Evolutionary conservation across 352 stramenopile species (phyloP), one percentile per base, ranked within the genome.

Genomic region (Phytophthora chlamydospora): DNA sequence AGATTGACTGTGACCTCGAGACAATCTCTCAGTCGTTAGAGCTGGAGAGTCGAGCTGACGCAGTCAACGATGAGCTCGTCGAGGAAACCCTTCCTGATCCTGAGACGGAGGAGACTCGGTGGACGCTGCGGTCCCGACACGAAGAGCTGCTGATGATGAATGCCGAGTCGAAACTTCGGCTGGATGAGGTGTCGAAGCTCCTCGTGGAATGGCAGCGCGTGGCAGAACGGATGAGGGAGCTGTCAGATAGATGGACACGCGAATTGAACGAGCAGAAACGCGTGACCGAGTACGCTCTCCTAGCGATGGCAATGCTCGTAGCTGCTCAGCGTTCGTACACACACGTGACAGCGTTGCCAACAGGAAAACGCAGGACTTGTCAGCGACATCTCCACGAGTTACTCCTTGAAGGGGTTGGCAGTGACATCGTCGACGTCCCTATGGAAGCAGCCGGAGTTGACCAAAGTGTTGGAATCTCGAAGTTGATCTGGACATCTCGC

Each of bases 401-500:
- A 0, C 42, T 68, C 46, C 8, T 43, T 21, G 41, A 58, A 3
- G 35, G 32, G 24, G 40, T 41, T 8, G 33, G 3, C 3, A 29
- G 11, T 40, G 44, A 48, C 9, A 27, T 59, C 19, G 12, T 16
- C 2, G 17, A 45, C 11, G 33, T 2, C 1, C 5, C 19, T 29
- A 36, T 19, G 24, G 47, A 58, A 19, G 33, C 16, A 4, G 42
- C 16, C 49, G 24, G 7, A 5, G 40, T 41, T 13, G 49, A 58
- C 10, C 44, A 49, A 24, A 52, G 1, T 11, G 19, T 17, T 17
- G 59, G 21, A 3, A 31, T 78, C 2, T 38, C 34, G 2, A 43
- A 35, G 1, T 50, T 75, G 8, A 49, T 90, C n/a, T 86, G 79
- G 72, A 48, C 45, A 5, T 47, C 66, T 5, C 46, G 70, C 6